Percentiles rank a stretch among this genome's conserved stretches.
These are phyloP conservation scores for Penicillium sp. DNA, from an alignment of 2,329 filamentous ascomycete genomes.

Conservation along the genomic window DNA sequence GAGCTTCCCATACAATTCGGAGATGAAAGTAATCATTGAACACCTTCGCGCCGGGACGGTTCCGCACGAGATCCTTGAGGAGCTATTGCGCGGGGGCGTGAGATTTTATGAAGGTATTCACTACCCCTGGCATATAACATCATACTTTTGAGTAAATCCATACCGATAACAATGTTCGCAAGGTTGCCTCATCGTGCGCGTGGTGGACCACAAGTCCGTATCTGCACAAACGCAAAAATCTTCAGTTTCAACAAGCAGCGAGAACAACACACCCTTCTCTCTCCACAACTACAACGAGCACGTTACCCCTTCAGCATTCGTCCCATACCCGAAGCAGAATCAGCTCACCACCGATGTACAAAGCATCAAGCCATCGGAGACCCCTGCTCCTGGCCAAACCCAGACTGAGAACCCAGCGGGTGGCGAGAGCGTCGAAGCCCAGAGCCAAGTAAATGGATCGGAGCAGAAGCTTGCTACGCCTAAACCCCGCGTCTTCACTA, in stretches of 20 bases:
- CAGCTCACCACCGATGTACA: conserved; percentile 38
- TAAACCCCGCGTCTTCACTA: conserved; percentile 68
- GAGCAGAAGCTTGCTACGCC: conserved; percentile 53
- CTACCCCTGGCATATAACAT: neutral
- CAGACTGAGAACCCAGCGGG: conserved; percentile 29
- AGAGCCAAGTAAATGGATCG: conserved; percentile 45
- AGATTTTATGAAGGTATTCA: conserved; percentile 79
- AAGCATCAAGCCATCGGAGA: conserved; percentile 31
- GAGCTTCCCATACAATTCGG: conserved; percentile 87
- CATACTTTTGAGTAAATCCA: neutral
- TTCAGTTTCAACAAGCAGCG: conserved; percentile 59
- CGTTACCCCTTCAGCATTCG: conserved; percentile 85
- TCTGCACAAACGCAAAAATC: conserved; percentile 62
- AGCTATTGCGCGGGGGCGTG: conserved; percentile 72
- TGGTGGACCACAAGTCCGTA: conserved; percentile 81
- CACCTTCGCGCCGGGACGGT: conserved; percentile 77
- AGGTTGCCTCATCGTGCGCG: conserved; percentile 86
- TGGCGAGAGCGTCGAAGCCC: conserved; percentile 37
- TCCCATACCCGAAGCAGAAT: conserved; percentile 66
- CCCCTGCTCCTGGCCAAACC: conserved; percentile 17
- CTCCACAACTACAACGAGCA: conserved; percentile 92
- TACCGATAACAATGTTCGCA: conserved; percentile 5
- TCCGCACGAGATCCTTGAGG: conserved; percentile 84
- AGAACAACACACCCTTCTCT: conserved; percentile 71
- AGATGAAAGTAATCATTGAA: conserved; percentile 80